These are phyloP conservation scores for Aristolochia californica DNA, from an alignment of 164 flowering plant species.

Conservation along the genomic window DNA sequence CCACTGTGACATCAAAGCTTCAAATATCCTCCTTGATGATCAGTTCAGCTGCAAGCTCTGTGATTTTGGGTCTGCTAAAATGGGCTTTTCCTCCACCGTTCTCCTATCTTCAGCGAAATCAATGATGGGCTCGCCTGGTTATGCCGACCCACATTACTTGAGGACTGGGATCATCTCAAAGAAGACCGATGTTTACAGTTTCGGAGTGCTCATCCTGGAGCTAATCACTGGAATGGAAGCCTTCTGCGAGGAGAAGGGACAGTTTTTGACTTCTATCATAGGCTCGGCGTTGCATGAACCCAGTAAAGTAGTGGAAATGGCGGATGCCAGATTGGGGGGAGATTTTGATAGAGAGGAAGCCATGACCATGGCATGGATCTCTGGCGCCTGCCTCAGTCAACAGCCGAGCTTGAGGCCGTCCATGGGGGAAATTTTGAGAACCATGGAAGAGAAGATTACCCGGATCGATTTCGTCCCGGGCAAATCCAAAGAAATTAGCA, in stretches of 20 bases:
- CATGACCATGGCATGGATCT: slow-evolving; percentile 22
- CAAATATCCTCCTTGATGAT: slow-evolving; percentile 63
- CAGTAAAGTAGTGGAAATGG: slow-evolving; percentile 24
- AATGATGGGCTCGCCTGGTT: slow-evolving; percentile 69
- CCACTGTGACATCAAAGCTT: slow-evolving; percentile 72
- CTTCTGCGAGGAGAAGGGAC: slow-evolving; percentile 27
- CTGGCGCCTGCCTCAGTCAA: slow-evolving; percentile 31
- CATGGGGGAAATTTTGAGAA: slow-evolving; percentile 30
- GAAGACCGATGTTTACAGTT: slow-evolving; percentile 72
- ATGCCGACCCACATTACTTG: slow-evolving; percentile 63
- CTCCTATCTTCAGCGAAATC: slow-evolving; percentile 17
- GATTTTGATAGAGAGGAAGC: slow-evolving; percentile 33
- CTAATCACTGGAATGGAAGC: slow-evolving; percentile 64
- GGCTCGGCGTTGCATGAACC: slow-evolving; percentile 20
- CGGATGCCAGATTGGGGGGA: slow-evolving; percentile 37
- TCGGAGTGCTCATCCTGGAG: slow-evolving; percentile 60
- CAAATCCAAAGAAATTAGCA: not conserved
- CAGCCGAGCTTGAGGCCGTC: slow-evolving; percentile 48
- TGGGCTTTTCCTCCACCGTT: slow-evolving; percentile 50
- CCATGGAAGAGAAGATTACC: slow-evolving; percentile 21
- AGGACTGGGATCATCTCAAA: slow-evolving; percentile 70
- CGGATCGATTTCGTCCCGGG: slow-evolving; percentile 10
- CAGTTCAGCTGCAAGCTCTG: slow-evolving; percentile 52
- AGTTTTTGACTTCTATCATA: slow-evolving; percentile 22
- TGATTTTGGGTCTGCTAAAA: slow-evolving; percentile 67